Evolutionary conservation across 371 early-diverging fungal species (phyloP), one percentile per base, ranked within the genome.

Genomic region (Mortierella sp.): DNA sequence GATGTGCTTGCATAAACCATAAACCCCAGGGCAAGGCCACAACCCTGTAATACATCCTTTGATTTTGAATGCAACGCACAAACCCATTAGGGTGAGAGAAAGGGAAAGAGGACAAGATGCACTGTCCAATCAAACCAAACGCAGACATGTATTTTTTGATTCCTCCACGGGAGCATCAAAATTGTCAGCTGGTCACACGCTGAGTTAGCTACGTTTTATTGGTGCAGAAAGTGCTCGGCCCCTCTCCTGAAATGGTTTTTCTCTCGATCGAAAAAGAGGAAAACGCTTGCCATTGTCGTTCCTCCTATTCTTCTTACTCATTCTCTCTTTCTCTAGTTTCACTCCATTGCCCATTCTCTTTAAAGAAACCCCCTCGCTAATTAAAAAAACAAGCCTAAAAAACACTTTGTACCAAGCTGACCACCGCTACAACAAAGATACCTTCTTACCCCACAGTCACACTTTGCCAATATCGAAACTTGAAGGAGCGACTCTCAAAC

Each of bases 161-260:
- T 43, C 43, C 43, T 43, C 11, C 43, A 43, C 43, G 11, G 43
- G 30, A 30, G 30, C 30, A 30, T 30, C 30, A 30, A 30, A 30
- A 30, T 45, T 18, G 47, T 52, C 52, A 52, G 18, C 18, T 52
- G 52, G 52, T 52, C 52, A 52, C 52, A 20, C 52, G 24, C n/a
- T n/a, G 22, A 24, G 51, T 51, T 16, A 51, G 20, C n/a, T n/a
- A n/a, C n/a, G n/a, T 18, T 18, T 52, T 14, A 52, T 52, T 52
- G 52, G 52, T 52, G 5, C 52, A 52, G 24, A 14, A n/a, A n/a
- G 24, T 52, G 24, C 52, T 20, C 24, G 20, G 20, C 22, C 52
- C 47, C 47, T 14, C 52, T 52, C 52, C 52, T 52, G 52, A 52
- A 52, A n/a, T 52, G n/a, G 20, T 52, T 52, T 52, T 51, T 52